These are phyloP conservation scores for Calocera cornea DNA, from an alignment of 768 basidiomycete genomes.

Conservation along the genomic window DNA sequence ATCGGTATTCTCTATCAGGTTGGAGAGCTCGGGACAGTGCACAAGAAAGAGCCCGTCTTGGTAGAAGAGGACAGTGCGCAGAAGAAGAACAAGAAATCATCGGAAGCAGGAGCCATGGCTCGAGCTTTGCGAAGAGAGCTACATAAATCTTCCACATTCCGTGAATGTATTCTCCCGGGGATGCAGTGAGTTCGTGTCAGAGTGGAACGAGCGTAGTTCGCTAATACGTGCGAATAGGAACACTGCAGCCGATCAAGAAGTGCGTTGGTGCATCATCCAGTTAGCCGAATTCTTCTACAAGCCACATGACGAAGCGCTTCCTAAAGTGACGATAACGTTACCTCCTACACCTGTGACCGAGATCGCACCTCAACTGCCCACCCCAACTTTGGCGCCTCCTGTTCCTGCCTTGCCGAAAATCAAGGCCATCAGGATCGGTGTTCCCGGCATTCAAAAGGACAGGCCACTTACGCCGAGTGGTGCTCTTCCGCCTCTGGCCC, in stretches of 20 bases:
- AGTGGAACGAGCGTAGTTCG: background rate
- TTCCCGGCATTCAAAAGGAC: conserved; percentile 10
- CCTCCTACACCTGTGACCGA: conserved; percentile 60
- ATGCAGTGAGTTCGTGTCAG: conserved; percentile 45
- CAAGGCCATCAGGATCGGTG: conserved; percentile 18
- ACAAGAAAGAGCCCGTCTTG: conserved; percentile 58
- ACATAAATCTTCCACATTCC: conserved; percentile 54
- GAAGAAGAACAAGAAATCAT: conserved; percentile 59
- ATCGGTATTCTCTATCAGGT: conserved; percentile 73
- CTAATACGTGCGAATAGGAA: conserved; percentile 32
- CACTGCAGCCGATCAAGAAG: conserved; percentile 68
- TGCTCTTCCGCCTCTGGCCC: conserved; percentile 20
- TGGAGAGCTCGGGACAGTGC: conserved; percentile 71
- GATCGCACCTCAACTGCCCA: conserved; percentile 29
- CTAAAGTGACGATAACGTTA: conserved; percentile 76
- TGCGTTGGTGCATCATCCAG: conserved; percentile 84
- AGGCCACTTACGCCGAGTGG: conserved; percentile 16
- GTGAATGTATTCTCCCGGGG: conserved; percentile 70
- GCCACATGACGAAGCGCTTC: conserved; percentile 67
- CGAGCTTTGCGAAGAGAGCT: conserved; percentile 79
- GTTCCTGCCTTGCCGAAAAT: conserved; percentile 11
- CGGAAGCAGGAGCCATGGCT: conserved; percentile 71
- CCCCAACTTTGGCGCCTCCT: conserved; percentile 28
- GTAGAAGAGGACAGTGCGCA: conserved; percentile 76
- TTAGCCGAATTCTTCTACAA: conserved; percentile 78